Base-by-base conservation (phyloP, 176 grass and related monocot species). In the Oryza meyeriana region DNA sequence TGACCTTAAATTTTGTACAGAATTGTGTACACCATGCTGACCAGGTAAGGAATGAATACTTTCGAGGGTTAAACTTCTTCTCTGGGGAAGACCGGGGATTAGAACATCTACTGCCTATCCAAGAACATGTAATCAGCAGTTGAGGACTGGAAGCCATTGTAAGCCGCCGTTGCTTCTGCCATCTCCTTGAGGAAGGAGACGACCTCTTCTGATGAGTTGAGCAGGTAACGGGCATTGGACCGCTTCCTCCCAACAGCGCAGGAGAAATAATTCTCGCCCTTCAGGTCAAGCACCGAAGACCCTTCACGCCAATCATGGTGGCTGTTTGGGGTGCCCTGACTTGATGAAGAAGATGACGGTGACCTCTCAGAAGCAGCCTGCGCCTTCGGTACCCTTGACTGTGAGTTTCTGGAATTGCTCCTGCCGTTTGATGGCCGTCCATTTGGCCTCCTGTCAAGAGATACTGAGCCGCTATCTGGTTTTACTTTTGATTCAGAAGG, bases 221-320 rank as follows among this genome's bases (percentile, higher is more conserved):
- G 80, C 26, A 95, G 87, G 85, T 90, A 95, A 52, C 96, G 88
- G 20, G 96, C 96, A 25, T 86, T 99, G 12, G 96, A 99, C 8
- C 87, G 81, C 77, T 99, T 99, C 85, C 96, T 89, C 18, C 90
- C 93, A 2, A 99, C 96, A 4, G 93, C 93, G 75, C 96, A 99
- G 33, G 96, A 99, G 80, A 99, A 99, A 34, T 99, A 99, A 18
- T 99, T 99, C n/a, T 99, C 96, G 3, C 87, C 91, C 57, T 99
- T 99, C 28, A 99, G 93, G 88, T 99, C 96, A 8, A 99, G 91
- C 39, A 99, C 96, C 0, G 96, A 99, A 0, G 96, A 99, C 4
- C 96, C 96, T 82, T 99, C 96, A 2, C 93, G 90, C 96, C 96
- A 95, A 59, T 88, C 82, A 24, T 94, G 84, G 58, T 83, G 68